Percentiles rank a stretch among this genome's conserved stretches.
phyloP scores from a whole-genome alignment of 495 filamentous ascomycete genomes.

The Filosporella fistucella region DNA sequence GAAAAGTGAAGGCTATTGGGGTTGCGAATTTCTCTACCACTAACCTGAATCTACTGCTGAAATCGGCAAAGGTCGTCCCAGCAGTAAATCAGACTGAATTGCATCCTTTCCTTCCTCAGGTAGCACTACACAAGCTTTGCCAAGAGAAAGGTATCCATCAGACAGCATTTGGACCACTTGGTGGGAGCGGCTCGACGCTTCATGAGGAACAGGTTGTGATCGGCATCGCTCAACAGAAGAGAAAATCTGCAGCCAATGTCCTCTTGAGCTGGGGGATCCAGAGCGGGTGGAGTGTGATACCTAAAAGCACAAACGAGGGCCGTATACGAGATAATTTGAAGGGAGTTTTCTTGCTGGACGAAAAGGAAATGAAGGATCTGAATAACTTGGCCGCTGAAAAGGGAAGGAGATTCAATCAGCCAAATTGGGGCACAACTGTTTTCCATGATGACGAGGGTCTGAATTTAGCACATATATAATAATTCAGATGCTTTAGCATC shows the following conservation, averaged over 20 bases:
- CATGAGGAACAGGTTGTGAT: conserved; percentile 47
- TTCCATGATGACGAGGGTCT: too few relatives aligned
- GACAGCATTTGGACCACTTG: conserved; percentile 64
- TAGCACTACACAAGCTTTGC: conserved; percentile 60
- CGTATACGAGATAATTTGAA: too few relatives aligned
- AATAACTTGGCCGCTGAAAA: too few relatives aligned
- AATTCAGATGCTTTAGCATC: too few relatives aligned
- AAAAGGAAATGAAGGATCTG: too few relatives aligned
- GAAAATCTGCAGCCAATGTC: conserved; percentile 31
- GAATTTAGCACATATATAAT: too few relatives aligned
- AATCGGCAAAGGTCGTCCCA: conserved; percentile 53
- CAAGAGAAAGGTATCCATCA: conserved; percentile 63
- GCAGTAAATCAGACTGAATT: conserved; percentile 63
- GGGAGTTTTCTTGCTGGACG: too few relatives aligned
- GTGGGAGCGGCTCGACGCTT: conserved; percentile 35
- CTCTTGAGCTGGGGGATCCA: conserved; percentile 40
- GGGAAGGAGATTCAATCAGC: too few relatives aligned
- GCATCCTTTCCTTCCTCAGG: conserved; percentile 22
- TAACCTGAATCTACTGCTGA: conserved; percentile 14
- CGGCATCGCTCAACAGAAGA: conserved; percentile 31
- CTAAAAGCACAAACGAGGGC: too few relatives aligned
- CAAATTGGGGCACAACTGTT: too few relatives aligned
- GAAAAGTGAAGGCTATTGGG: conserved; percentile 76
- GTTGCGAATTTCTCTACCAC: conserved; percentile 63
- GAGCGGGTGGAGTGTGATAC: conserved; percentile 37